Evolutionary conservation across 1,284 basidiomycete genomes (phyloP), one percentile per base, ranked within the genome.

Genomic region (Hemileia vastatrix): DNA sequence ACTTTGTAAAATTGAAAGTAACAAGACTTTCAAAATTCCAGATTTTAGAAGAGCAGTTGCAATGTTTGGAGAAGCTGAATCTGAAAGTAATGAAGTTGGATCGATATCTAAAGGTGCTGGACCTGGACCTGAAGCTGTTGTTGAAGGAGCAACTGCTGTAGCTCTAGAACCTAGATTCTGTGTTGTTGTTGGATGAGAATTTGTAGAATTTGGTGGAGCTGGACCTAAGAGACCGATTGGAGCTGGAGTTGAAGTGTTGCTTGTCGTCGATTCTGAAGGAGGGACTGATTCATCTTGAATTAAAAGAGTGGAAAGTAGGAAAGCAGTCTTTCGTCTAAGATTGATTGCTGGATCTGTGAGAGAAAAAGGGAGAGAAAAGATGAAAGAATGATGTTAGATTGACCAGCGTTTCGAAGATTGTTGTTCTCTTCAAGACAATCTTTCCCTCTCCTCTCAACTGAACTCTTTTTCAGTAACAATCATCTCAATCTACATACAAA

Each of bases 281-380:
- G 65, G 44, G 4, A 65, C 44, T 44, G 48, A 19, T 6, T 53
- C 9, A 36, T 74, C 71, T 11, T 89, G 88, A 2, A 84, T 79
- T 57, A 94, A 81, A 52, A 96, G 82, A 0, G 85, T 81, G 67
- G 84, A 85, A 57, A 96, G 79, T 18, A 97, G 81, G 78, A 96
- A 97, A 0, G 85, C 83, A 1, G 84, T 81, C 77, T 96, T 97
- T 59, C 90, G 81, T 15, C 90, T 83, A 51, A 96, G 82, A 18
- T 79, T 78, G 48, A 87, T 84, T 63, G 87, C 85, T 1, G 86
- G 83, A 76, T 96, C 92, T 83, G 69, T 50, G 33, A 70, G 55
- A 32, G 65, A 72, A 76, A 21, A 72, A 73, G 32, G n/a, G n/a
- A n/a, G n/a, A 56, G 54, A 19, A 60, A 31, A 49, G 48, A 57